Conservation (phyloP, 768 basidiomycete species). For the Fistulinella prunicolor region DNA sequence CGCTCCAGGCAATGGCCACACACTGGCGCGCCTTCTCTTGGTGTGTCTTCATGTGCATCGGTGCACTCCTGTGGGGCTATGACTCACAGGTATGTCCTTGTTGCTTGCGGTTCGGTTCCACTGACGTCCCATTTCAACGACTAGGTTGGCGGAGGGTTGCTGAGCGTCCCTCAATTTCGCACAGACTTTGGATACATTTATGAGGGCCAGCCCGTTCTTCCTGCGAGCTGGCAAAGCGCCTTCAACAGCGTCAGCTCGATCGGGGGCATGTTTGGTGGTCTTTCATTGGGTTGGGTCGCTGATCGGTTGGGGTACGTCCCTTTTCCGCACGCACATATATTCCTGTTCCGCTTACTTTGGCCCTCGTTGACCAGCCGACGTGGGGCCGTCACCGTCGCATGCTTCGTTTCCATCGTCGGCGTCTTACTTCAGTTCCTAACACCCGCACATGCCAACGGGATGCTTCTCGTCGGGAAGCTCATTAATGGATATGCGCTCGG, state of each 20-base stretch:
- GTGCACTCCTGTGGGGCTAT: slow-evolving; percentile 27
- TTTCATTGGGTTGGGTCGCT: slow-evolving; percentile 22
- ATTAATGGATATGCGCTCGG: slow-evolving; percentile 28
- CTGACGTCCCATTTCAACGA: neutral
- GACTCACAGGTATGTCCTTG: slow-evolving; percentile 20
- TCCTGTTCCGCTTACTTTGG: neutral
- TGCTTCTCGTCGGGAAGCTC: slow-evolving; percentile 25
- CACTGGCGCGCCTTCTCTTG: slow-evolving; percentile 26
- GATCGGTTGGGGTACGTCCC: slow-evolving; percentile 18
- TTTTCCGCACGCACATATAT: neutral
- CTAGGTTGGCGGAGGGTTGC: slow-evolving; percentile 20
- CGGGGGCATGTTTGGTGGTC: slow-evolving; percentile 27
- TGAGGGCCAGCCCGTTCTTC: slow-evolving; percentile 7
- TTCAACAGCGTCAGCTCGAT: slow-evolving; percentile 25
- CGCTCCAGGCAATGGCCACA: slow-evolving; percentile 18
- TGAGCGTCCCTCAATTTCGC: slow-evolving; percentile 25
- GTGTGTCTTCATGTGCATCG: slow-evolving; percentile 25
- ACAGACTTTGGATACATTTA: slow-evolving; percentile 22
- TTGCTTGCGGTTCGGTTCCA: neutral
- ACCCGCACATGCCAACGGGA: slow-evolving; percentile 21
- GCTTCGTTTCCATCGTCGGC: slow-evolving; percentile 18
- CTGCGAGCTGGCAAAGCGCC: slow-evolving; percentile 29
- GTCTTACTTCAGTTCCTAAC: slow-evolving; percentile 26
- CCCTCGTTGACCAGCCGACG: slow-evolving; percentile 15
- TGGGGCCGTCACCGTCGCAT: slow-evolving; percentile 22